Evolutionary conservation across 192 early-diverging fungal genomes (phyloP), one percentile per base, ranked within the genome.

Genomic region (Dispira parvispora): DNA sequence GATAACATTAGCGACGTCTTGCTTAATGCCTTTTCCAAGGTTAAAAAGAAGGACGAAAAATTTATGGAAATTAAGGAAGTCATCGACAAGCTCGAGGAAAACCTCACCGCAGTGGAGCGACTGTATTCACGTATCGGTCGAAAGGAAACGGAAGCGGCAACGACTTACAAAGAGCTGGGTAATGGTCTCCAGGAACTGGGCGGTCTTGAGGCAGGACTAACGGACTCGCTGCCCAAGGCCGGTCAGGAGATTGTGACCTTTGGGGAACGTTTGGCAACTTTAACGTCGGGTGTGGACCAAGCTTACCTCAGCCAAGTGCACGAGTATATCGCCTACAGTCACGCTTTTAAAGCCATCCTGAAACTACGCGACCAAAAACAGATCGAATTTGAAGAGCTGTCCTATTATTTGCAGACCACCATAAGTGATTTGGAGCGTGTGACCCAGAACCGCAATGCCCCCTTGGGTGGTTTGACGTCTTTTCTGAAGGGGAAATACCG

Each of bases 341-440:
- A 75, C 63, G 49, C 64, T 20, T 75, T 70, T 65, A 58, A 71
- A 84, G 86, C 87, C 61, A 78, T 87, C 45, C 75, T 98, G 26
- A 82, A 78, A 62, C 65, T 79, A 58, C 73, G 93, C 21, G 95
- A 98, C 72, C 92, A 98, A 71, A 96, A 96, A 73, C 95, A 98
- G 75, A 75, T 94, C 10, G 95, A 98, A 75, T 84, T 84, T 69
- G 92, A 98, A 74, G 93, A 88, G 54, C 72, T 98, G 47, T 80
- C 83, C 10, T 76, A 78, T 55, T 92, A 86, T 49, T 70, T 94
- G 54, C 80, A 87, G 65, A 82, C 84, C 57, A 76, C 87, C 23
- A 68, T 71, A 0, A 64, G 79, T 0, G 92, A 97, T 52, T 79
- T 83, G 45, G 89, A 92, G 25, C 75, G 84, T 11, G 75, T 86